Evolutionary conservation across 176 grass and related monocot species (phyloP), one percentile per base, ranked within the genome.

Genomic region (Otatea glauca): DNA sequence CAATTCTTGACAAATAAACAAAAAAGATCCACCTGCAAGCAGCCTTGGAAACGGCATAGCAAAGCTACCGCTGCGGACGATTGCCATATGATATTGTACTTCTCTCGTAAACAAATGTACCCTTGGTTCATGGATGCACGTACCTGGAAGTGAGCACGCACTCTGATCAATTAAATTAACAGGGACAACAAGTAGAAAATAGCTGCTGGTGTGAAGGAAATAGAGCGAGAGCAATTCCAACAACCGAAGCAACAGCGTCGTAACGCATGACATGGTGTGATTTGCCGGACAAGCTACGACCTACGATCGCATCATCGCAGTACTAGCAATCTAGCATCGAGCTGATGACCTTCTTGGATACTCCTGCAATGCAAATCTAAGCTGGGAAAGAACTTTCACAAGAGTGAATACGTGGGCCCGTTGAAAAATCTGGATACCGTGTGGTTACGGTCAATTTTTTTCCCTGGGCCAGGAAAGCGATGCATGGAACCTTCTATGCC

Each of bases 361-460:
- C 41, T 8, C 41, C 41, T 65, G 5, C 13, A 15, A 16, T 49
- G 5, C 13, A 15, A 16, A 17, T 72, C 43, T 17, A 23, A 14
- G 20, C 9, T 27, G 12, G 12, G 34, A 25, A 12, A 60, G 27
- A 76, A 9, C 9, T 65, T 86, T 78, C 75, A 3, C 3, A 1
- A 20, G 25, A 20, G 18, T 10, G 49, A 18, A 24, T 12, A 34
- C 62, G 56, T 78, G 68, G 56, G 76, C 17, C 16, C 45, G 6
- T 42, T 18, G 5, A 63, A 80, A 86, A 65, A 80, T 80, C 76
- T 43, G 23, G 37, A 80, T 43, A 73, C n/a, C 56, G 16, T 54
- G 56, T 80, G 43, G 66, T 6, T 42, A 78, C 18, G 5, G 35
- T 68, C 82, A 20, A 25, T 63, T 7, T n/a, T 7, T 47, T 6